Evolutionary conservation across 2,329 filamentous ascomycete genomes (phyloP), one percentile per base, ranked within the genome.

Genomic region (Fusarium mundagurra): DNA sequence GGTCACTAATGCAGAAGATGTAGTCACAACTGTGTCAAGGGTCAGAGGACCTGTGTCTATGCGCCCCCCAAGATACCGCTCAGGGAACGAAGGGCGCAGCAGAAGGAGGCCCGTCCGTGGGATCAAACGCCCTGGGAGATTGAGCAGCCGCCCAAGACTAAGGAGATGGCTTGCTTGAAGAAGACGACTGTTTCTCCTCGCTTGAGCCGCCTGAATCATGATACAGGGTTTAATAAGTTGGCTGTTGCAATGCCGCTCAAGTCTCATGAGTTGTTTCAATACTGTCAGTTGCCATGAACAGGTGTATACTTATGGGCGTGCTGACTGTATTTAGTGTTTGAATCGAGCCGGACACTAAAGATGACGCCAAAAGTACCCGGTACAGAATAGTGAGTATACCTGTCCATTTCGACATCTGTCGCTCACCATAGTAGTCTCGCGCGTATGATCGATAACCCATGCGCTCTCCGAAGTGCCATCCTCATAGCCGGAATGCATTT

Each of bases 231-330:
- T 13, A 69, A 70, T 8, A 65, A 16, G 16, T 11, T 70, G 27
- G 59, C 45, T n/a, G 45, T 64, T 8, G 31, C 48, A 4, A 70
- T 70, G 67, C 67, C 67, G 6, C 36, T 70, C 2, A 65, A 18
- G 38, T 70, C 67, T 12, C 66, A 70, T 6, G 67, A 70, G 11
- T 44, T 70, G 13, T 69, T 70, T 4, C 65, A 70, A 47, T 70
- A 70, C 34, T 29, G 67, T 69, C 17, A 43, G 67, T n/a, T 6
- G 6, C 14, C 2, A 12, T 14, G 14, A 4, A 7, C 8, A 22
- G 4, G 4, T 31, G 27, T 31, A 11, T 29, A 3, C 6, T 9
- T 8, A 4, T 8, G 6, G 12, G 11, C 4, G 2, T 22, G 16
- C 41, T 68, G 16, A 68, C 47, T 5, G 7, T 5, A 5, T 5